Base-by-base conservation (phyloP, 2,329 filamentous ascomycete genomes). In the Elsinoe australis region DNA sequence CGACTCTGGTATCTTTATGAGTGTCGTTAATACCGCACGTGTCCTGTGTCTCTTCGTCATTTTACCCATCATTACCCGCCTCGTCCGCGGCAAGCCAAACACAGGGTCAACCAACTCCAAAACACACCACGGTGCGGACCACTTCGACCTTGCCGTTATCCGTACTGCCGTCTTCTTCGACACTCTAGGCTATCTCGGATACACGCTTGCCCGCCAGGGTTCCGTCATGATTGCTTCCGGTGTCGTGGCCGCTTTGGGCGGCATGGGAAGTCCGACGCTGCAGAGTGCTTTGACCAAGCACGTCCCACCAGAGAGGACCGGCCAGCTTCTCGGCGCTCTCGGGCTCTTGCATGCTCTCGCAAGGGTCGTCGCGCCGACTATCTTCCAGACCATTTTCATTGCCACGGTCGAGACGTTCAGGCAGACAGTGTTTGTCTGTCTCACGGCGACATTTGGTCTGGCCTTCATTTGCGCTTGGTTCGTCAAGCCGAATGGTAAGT, bases 281-380 rank as follows among this genome's bases (percentile, higher is more conserved):
- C 87, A 94, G 60, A 83, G 85, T 1, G 78, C 84, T 0, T 70
- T 95, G 44, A 95, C 88, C 15, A 96, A 95, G 62, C 92, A 96
- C 63, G 83, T 96, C 0, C 87, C 89, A 0, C 73, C 80, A 0
- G 85, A 92, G 54, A 78, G 78, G 38, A 83, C 92, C 0, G 92
- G 92, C 0, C 82, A 92, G 62, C 71, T 96, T n/a, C 75, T 98
- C 0, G 92, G 92, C 17, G 89, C 88, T 1, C 83, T 83, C 12
- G 92, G 90, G 0, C 71, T 96, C 52, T 67, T 96, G 50, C 90
- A 96, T 65, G 85, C 87, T 1, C 67, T 95, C 28, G 79, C 85
- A 2, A 74, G 88, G 52, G 80, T 96, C 2, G 63, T 94, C 9
- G 82, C 84, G 1, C 92, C 92, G 0, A 75, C 87, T 0, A 61